These are phyloP conservation scores for Fraxinus latifolia DNA, from an alignment of 305 asterid species.

Conservation along the genomic window DNA sequence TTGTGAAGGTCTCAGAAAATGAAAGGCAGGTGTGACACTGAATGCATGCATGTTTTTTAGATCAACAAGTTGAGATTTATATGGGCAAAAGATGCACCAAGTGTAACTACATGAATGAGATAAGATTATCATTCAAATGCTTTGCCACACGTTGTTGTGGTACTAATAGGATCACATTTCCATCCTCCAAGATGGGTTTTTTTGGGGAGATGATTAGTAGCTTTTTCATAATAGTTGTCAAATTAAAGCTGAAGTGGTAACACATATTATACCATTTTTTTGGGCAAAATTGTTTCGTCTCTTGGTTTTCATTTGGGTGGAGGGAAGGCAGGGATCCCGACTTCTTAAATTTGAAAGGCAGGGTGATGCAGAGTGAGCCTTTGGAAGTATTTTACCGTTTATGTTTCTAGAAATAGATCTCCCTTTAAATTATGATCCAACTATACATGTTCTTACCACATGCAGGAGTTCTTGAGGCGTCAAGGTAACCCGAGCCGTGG, in stretches of 20 bases:
- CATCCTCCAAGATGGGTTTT: neutral
- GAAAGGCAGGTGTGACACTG: neutral
- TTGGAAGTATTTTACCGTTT: slow-evolving; percentile 4
- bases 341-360: neutral
- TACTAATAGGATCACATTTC: neutral
- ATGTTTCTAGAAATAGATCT: neutral
- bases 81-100: neutral
- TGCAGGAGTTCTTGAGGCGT: slow-evolving; percentile 57
- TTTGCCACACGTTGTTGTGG: neutral
- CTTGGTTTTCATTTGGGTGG: neutral
- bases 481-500: slow-evolving; percentile 39
- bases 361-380: slow-evolving; percentile 12
- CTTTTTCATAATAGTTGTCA: neutral
- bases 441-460: neutral
- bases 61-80: neutral
- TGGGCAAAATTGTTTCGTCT: neutral
- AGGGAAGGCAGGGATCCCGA: neutral
- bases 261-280: neutral
- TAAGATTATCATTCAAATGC: neutral
- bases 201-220: neutral
- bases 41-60: neutral
- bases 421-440: neutral
- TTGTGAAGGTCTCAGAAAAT: neutral
- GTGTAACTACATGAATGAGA: neutral
- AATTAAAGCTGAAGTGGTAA: neutral